Evolutionary conservation across 2,329 filamentous ascomycete species (phyloP), one percentile per base, ranked within the genome.

Genomic region (Trichoderma sp.): DNA sequence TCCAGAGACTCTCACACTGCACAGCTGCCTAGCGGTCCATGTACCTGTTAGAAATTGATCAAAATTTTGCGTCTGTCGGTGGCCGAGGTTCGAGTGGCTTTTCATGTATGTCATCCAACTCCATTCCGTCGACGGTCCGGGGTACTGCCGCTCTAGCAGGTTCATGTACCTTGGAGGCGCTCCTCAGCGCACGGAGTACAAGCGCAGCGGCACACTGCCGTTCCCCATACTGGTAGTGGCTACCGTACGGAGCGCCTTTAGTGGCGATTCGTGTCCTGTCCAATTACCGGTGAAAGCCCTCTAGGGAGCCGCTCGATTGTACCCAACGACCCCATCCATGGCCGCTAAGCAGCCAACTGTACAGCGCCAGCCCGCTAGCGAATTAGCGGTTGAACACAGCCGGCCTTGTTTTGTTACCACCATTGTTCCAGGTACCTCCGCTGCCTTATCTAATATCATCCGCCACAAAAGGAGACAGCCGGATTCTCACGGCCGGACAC

Each of bases 381-480:
- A 24, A 34, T 53, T 65, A 65, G 62, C 62, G 47, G 56, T 60
- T 47, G 4, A 26, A 21, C 51, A 30, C 32, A 21, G 43, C 47
- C 34, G 21, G 34, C 34, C 34, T 62, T 24, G 26, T 62, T 36
- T 26, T 39, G 58, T 15, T 30, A 26, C 51, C 51, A 26, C 53
- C 53, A 28, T 26, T 9, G 58, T 70, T 53, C 18, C 58, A 51
- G 43, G 53, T 53, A 53, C 68, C 68, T 62, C 62, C n/a, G 26
- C 26, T 36, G 57, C 71, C 65, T 62, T 63, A 70, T 57, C 65
- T 63, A 69, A 69, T 53, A 51, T 47, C 67, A 39, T 60, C 68
- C 66, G 43, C 71, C 71, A 72, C 71, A 72, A 72, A 72, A 72
- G 67, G 71, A 67, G 68, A 69, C 67, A 61, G 36, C 66, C 71